Percentiles rank a stretch among this genome's conserved stretches.
Evolutionary conservation across 2,329 filamentous ascomycete species (phyloP).

Genomic region (Curvularia hawaiiensis): DNA sequence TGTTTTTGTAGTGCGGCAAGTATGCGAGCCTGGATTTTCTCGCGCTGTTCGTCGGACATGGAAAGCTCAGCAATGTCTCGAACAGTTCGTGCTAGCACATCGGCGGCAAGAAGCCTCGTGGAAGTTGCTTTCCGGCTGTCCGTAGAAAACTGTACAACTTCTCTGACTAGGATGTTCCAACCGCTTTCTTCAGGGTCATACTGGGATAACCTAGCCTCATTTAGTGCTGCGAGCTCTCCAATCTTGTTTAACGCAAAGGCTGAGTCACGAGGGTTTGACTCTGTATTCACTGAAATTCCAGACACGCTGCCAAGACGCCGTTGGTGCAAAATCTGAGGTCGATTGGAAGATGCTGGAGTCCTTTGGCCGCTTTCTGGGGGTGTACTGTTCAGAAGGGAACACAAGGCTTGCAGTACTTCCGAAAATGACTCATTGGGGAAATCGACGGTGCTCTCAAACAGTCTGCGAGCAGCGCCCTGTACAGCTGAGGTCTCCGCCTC

Average conservation of each 20-base stretch:
- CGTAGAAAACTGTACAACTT: conserved; percentile 57
- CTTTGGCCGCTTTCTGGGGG: conserved; percentile 31
- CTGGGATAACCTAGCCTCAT: conserved; percentile 66
- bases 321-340: conserved; percentile 41
- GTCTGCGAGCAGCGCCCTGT: conserved; percentile 80
- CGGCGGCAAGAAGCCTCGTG: conserved; percentile 56
- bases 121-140: conserved; percentile 47
- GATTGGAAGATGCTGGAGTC: conserved; percentile 26
- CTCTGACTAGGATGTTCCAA: conserved; percentile 71
- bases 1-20: conserved; percentile 69
- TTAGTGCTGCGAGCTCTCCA: conserved; percentile 52
- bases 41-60: conserved; percentile 50
- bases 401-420: conserved; percentile 76
- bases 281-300: conserved; percentile 47
- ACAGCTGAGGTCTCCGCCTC: conserved; percentile 84
- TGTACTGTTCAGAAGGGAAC: conserved; percentile 64
- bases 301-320: conserved; percentile 53
- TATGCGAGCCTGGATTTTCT: conserved; percentile 71
- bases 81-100: conserved; percentile 56
- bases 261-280: conserved; percentile 51
- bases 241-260: conserved; percentile 56
- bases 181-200: conserved; percentile 71
- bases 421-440: conserved; percentile 85
- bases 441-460: conserved; percentile 91
- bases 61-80: conserved; percentile 58